A percentile compares a stretch with the other conserved stretches of the same genome.
Evolutionary conservation across 2,329 filamentous ascomycete species (phyloP).

Genomic region (Rutstroemia sp.): DNA sequence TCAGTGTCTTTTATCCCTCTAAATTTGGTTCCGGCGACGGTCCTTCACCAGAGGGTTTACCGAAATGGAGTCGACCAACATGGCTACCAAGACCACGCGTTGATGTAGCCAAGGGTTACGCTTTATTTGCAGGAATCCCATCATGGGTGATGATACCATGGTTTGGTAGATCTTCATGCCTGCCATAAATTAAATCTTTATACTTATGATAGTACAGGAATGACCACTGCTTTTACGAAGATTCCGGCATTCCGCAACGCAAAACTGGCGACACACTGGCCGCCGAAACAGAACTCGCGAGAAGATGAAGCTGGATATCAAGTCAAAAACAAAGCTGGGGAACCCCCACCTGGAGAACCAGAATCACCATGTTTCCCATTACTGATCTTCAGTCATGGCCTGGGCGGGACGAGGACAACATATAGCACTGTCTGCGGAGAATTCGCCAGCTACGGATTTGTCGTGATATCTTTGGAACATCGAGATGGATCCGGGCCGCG

Average conservation of each 20-base stretch:
- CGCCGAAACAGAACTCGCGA: slow-evolving; percentile 35
- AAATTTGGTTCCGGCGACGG: slow-evolving; percentile 36
- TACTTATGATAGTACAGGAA: slow-evolving; percentile 11
- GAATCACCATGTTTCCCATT: slow-evolving; percentile 48
- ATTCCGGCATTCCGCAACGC: slow-evolving; percentile 57
- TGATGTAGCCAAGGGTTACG: slow-evolving; percentile 52
- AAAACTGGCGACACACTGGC: slow-evolving; percentile 47
- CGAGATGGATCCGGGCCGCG: slow-evolving; percentile 56
- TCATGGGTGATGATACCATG: slow-evolving; percentile 40
- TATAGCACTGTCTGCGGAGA: slow-evolving; percentile 59
- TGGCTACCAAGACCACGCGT: slow-evolving; percentile 55
- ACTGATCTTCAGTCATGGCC: slow-evolving; percentile 58
- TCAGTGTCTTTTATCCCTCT: slow-evolving; percentile 59
- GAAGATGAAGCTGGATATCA: slow-evolving; percentile 31
- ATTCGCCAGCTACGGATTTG: slow-evolving; percentile 58
- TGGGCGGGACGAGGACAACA: slow-evolving; percentile 55
- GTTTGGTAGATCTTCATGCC: not conserved
- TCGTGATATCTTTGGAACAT: slow-evolving; percentile 59
- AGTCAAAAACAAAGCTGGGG: slow-evolving; percentile 35
- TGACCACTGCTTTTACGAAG: slow-evolving; percentile 56
- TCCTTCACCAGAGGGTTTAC: slow-evolving; percentile 32
- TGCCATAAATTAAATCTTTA: not conserved
- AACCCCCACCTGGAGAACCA: slow-evolving; percentile 31
- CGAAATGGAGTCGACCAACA: slow-evolving; percentile 45
- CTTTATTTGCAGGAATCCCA: slow-evolving; percentile 49